Percentiles rank a stretch among this genome's conserved stretches.
Evolutionary conservation across 805 yeast genomes (phyloP).

Genomic region (Candida sanyiensis): DNA sequence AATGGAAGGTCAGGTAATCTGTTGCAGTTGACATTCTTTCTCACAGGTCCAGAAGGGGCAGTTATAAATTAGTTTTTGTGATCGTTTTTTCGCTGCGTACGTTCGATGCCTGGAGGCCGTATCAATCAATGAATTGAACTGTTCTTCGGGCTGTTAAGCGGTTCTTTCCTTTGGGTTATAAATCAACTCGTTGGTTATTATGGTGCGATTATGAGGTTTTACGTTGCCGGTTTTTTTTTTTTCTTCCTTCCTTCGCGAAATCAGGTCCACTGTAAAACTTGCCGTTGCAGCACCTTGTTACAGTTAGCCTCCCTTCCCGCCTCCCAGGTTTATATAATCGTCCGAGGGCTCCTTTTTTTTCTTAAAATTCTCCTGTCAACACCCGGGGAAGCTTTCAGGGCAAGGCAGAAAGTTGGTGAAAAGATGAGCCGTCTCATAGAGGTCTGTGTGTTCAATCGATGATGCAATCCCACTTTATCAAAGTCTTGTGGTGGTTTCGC

Average conservation of each 20-base stretch:
- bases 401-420: not conserved
- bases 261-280: not conserved
- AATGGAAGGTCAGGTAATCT: constrained; percentile 20
- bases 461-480: no score
- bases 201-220: constrained; percentile 1
- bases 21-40: constrained; percentile 7
- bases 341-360: no score
- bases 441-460: not conserved
- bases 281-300: not conserved
- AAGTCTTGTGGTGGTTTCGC: no score
- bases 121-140: no score
- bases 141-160: not conserved
- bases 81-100: not conserved
- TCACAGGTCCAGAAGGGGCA: not conserved
- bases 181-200: not conserved
- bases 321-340: no score
- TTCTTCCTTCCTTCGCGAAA: not conserved
- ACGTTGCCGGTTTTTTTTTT: not conserved
- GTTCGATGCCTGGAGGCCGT: not conserved
- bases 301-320: no score
- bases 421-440: no score
- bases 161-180: not conserved
- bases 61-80: not conserved
- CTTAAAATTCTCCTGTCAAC: no score
- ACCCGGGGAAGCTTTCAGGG: not conserved